Evolutionary conservation across 768 basidiomycete species (phyloP).

Genomic region (Lactarius tabidus): DNA sequence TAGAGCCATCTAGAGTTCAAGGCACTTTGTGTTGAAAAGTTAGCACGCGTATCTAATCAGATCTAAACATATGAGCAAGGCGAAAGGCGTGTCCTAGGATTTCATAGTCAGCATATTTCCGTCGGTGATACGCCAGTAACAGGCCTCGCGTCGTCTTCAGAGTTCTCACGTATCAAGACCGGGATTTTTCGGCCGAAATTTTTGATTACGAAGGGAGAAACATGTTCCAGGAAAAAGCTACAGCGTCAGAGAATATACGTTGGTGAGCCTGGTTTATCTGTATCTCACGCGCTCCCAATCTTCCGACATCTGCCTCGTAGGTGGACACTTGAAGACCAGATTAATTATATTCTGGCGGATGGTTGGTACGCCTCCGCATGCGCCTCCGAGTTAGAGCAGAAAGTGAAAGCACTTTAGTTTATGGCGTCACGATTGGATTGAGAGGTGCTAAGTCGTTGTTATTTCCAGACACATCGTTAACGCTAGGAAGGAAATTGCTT

Average conservation of each 20-base stretch:
- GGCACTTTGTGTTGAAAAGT: no score
- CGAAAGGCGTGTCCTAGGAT: no score
- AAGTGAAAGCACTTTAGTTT: conserved; percentile 11
- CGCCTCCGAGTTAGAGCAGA: no score
- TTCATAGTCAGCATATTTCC: no score
- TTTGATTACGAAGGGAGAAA: conserved; percentile 17
- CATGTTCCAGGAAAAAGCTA: conserved; percentile 20
- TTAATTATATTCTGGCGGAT: not conserved
- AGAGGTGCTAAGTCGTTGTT: conserved; percentile 43
- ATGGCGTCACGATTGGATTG: conserved; percentile 23
- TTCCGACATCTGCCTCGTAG: conserved; percentile 30
- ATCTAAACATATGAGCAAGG: no score
- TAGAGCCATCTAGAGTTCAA: no score
- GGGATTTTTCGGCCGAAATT: not conserved
- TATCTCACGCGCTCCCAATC: conserved; percentile 43
- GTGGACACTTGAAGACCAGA: conserved; percentile 7
- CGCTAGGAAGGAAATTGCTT: conserved; percentile 52
- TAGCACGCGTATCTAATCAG: no score
- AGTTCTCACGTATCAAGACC: no score
- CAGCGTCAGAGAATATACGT: not conserved
- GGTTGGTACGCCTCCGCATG: not conserved
- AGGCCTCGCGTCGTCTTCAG: no score
- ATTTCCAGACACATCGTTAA: conserved; percentile 57
- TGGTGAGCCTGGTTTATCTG: conserved; percentile 27
- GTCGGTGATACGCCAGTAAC: no score